Percentiles rank a stretch among this genome's conserved stretches.
These are phyloP conservation scores for Anthracocystis panici-leucophaei DNA, from an alignment of 1,284 basidiomycete genomes.

Conservation along the genomic window DNA sequence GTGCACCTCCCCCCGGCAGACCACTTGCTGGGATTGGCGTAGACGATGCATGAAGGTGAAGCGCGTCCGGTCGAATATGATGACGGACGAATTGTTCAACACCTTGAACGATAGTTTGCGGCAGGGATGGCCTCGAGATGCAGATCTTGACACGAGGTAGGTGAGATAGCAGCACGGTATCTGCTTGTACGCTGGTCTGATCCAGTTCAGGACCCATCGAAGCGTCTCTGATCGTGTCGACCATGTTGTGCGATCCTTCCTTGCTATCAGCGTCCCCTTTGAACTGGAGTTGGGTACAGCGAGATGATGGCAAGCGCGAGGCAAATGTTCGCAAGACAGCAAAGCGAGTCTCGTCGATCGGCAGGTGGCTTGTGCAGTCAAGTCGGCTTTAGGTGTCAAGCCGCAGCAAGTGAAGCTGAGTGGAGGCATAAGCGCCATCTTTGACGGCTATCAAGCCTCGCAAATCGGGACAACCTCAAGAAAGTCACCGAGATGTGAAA, in stretches of 20 bases:
- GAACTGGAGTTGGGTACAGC: too few relatives aligned
- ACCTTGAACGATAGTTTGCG: slow-evolving; percentile 11
- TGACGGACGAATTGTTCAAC: slow-evolving; percentile 24
- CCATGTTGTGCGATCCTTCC: neutral
- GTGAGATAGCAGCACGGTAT: slow-evolving; percentile 19
- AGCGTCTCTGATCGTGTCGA: slow-evolving; percentile 20
- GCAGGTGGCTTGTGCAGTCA: too few relatives aligned
- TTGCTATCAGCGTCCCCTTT: too few relatives aligned
- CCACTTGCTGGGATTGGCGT: slow-evolving; percentile 14
- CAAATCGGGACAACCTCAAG: too few relatives aligned
- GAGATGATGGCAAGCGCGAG: too few relatives aligned
- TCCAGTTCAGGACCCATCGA: slow-evolving; percentile 36
- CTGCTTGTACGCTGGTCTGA: slow-evolving; percentile 2
- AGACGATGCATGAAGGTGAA: slow-evolving; percentile 5
- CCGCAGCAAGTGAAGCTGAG: too few relatives aligned
- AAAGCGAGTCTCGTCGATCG: too few relatives aligned
- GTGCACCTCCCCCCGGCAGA: neutral
- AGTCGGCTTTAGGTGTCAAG: too few relatives aligned
- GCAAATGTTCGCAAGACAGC: too few relatives aligned
- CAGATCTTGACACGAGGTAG: slow-evolving; percentile 28
- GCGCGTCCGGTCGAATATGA: slow-evolving; percentile 32
- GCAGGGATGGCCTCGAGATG: slow-evolving; percentile 22
- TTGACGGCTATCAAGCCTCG: too few relatives aligned
- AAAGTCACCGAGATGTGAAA: too few relatives aligned
- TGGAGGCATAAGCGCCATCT: too few relatives aligned